Evolutionary conservation across 148 eudicot genomes (phyloP), one percentile per base, ranked within the genome.

Genomic region (Chenopodium formosanum): DNA sequence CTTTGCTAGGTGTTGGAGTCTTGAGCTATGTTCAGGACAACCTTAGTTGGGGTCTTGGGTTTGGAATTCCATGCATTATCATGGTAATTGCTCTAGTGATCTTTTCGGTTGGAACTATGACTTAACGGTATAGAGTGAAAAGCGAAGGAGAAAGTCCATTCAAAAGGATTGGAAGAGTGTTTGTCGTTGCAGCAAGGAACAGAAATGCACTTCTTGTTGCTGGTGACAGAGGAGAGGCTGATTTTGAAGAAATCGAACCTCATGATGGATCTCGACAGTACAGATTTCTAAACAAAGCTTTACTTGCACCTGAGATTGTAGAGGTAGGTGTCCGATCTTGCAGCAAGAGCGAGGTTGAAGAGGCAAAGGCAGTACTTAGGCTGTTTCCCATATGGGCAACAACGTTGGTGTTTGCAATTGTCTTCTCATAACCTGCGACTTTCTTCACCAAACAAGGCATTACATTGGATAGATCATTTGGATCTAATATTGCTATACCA

Each of bases 391-490:
- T 92, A 78, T 91, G 97, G 97, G 80, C 78, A 9, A 76, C 90
- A 9, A 83, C 86, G 50, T 81, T 91, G 29, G 81, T 70, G 1
- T 91, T 82, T 72, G 91, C 85, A 17, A 70, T 91, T 4, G 86
- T 87, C 4, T 82, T 78, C 48, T 63, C 91, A n/a, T 92, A 92
- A 10, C 16, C 83, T 1, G 44, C 82, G 13, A 91, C 97, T n/a
- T 83, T 92, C 16, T 92, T 92, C 86, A 91, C 90, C 44, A 87
- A 90, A 74, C 97, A 91, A 86, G 92, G 90, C 46, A 81, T 60
- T 11, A 92, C 97, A 25, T 70, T 92, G 75, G 89, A 92, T 80
- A 85, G 94, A 83, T 83, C 88, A 34, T 23, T 91, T 10, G 82
- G 86, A 9, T 34, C 86, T 46, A 84, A 23, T 11, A 85, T 91